Evolutionary conservation across 2,329 filamentous ascomycete species (phyloP), one percentile per base, ranked within the genome.

Genomic region (Colletotrichum costaricense): DNA sequence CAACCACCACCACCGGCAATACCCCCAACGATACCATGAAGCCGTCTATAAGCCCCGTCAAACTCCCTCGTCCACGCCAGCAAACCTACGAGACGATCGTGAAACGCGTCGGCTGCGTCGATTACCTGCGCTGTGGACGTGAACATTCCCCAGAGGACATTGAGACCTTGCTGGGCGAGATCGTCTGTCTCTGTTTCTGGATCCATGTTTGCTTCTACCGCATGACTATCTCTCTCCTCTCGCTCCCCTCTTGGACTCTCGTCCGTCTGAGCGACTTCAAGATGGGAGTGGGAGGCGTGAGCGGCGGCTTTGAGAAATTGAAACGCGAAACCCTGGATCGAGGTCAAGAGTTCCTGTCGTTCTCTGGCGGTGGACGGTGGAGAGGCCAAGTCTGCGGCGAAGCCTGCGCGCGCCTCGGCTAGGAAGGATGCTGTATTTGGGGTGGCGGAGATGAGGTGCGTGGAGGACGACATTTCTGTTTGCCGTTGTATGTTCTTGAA

Each of bases 261-360:
- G 7, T 49, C 7, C 42, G n/a, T 19, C 19, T 22, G 5, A 4
- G 7, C 8, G 6, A 4, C 19, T 19, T 19, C 5, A 0, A 3
- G 38, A 7, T 22, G 19, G 19, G 42, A 49, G 42, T n/a, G 19
- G 7, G 19, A 9, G 42, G 42, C 2, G 7, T 11, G 7, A 11
- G 63, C 22, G 8, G 63, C 63, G 14, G 38, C 63, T 14, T 33
- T 57, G 33, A 66, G 56, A 24, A 58, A 57, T 1, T 57, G 35
- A 8, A 66, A 57, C 14, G 63, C 63, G n/a, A 66, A 66, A 52
- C 63, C 49, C 24, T 56, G 63, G 33, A 66, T 58, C 22, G 63
- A 66, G 16, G 38, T 26, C 24, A 66, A 33, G 28, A 56, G 24
- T 11, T 66, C 54, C 9, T 46, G 16, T 16, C 11, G 49, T 33